Conservation (phyloP, 805 yeast genomes). For the Torulaspora microellipsoides region DNA sequence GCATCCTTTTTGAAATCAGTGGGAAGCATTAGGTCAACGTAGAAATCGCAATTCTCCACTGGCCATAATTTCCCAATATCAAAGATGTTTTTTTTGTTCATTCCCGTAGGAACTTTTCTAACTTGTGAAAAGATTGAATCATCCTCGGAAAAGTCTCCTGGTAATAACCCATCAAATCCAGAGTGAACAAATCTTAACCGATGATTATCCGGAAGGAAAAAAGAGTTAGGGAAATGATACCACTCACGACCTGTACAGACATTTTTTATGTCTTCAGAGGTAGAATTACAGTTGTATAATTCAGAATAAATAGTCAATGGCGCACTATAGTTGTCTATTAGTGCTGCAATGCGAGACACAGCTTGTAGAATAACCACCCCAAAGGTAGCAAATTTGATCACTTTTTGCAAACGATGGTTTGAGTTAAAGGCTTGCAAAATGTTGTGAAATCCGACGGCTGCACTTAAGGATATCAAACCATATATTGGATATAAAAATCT, state of each 20-base stretch:
- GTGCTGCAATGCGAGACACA: slow-evolving; percentile 51
- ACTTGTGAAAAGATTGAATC: slow-evolving; percentile 35
- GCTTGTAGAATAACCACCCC: slow-evolving; percentile 29
- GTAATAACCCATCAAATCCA: slow-evolving; percentile 82
- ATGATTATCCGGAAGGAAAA: slow-evolving; percentile 62
- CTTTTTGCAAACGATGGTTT: slow-evolving; percentile 14
- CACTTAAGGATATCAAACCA: slow-evolving; percentile 59
- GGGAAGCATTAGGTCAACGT: slow-evolving; percentile 57
- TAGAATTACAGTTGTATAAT: slow-evolving; percentile 30
- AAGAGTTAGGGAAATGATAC: slow-evolving; percentile 88
- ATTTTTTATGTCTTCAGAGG: slow-evolving; percentile 35
- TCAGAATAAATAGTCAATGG: slow-evolving; percentile 59
- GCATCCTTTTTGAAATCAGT: slow-evolving; percentile 46
- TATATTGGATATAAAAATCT: slow-evolving; percentile 84
- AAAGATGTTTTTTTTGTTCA: slow-evolving; percentile 72
- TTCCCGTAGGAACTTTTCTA: slow-evolving; percentile 50
- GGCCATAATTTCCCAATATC: slow-evolving; percentile 53
- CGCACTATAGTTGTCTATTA: slow-evolving; percentile 64
- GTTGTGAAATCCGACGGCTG: slow-evolving; percentile 45
- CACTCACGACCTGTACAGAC: slow-evolving; percentile 94
- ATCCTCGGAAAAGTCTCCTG: slow-evolving; percentile 72
- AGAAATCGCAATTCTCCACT: slow-evolving; percentile 57
- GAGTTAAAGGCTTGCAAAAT: slow-evolving; percentile 12
- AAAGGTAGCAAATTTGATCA: slow-evolving; percentile 10
- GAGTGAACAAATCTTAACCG: slow-evolving; percentile 66